A percentile compares a stretch with the other conserved stretches of the same genome.
Conservation (phyloP, 129 eudicot genomes). For the Flaveria trinervia region DNA sequence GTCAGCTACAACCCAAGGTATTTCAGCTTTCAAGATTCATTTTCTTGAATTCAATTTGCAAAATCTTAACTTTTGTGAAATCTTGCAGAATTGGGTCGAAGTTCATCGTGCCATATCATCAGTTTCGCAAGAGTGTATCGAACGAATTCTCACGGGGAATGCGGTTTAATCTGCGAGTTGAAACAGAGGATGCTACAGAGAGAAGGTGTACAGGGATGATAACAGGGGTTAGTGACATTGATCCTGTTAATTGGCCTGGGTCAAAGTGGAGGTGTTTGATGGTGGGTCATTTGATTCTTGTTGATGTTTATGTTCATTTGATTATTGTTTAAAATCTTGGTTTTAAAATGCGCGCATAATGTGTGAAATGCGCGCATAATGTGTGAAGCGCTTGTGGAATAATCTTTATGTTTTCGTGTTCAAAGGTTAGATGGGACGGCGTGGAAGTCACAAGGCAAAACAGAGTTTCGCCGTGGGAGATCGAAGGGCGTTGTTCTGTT, state of each 20-base stretch:
- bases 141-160: conserved; percentile 64
- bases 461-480: conserved; percentile 97
- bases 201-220: conserved; percentile 81
- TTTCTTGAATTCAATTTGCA: not conserved
- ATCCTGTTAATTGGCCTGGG: conserved; percentile 86
- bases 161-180: conserved; percentile 78
- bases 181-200: conserved; percentile 84
- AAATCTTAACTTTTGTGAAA: not conserved
- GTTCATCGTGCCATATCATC: conserved; percentile 64
- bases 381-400: too few relatives aligned
- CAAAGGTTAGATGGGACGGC: conserved; percentile 90
- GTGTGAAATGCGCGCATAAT: too few relatives aligned
- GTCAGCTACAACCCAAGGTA: conserved; percentile 90
- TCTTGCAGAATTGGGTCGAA: conserved; percentile 57
- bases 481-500: conserved; percentile 65
- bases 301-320: too few relatives aligned
- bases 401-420: conserved; percentile 3
- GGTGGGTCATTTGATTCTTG: conserved; percentile 43
- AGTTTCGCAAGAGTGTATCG: conserved; percentile 61
- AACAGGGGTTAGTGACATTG: conserved; percentile 58
- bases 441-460: conserved; percentile 51
- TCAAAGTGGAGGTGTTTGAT: conserved; percentile 91
- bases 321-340: too few relatives aligned
- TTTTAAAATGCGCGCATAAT: too few relatives aligned
- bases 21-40: not conserved